phyloP scores from a whole-genome alignment of 495 filamentous ascomycete genomes.

The Daldinia grandis region DNA sequence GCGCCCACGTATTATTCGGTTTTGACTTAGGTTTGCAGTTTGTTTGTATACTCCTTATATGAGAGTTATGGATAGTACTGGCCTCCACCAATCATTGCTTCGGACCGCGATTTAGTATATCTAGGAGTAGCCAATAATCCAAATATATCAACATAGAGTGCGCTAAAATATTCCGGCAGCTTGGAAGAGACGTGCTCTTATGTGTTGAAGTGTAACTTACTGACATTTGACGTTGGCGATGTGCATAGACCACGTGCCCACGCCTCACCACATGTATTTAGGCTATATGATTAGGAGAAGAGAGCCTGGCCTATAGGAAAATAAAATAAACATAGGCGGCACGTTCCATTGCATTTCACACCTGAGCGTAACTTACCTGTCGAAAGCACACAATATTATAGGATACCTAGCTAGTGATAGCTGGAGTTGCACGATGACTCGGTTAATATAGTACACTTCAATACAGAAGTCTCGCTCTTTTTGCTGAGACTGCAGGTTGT shows the following conservation, averaged over 20 bases:
- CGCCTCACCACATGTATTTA: not conserved
- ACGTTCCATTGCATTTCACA: not conserved
- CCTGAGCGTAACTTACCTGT: not conserved
- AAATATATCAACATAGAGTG: not conserved
- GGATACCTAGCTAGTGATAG: not conserved
- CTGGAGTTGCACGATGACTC: conserved; percentile 1
- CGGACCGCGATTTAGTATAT: not conserved
- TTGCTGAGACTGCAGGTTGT: conserved; percentile 32
- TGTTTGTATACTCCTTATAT: not conserved
- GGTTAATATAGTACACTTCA: conserved; percentile 40
- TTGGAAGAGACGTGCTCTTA: not conserved
- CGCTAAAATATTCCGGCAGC: not conserved
- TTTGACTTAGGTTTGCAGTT: not conserved
- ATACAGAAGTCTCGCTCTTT: conserved; percentile 38
- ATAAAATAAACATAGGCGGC: not conserved
- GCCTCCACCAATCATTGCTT: not conserved
- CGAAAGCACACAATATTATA: not conserved
- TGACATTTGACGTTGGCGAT: not conserved
- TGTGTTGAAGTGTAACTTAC: not conserved
- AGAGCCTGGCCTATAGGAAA: not conserved
- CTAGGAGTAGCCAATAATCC: not conserved
- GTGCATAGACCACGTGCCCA: not conserved
- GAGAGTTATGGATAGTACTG: not conserved
- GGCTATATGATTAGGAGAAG: not conserved
- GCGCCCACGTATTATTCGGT: too few relatives aligned